phyloP scores from a whole-genome alignment of 495 filamentous ascomycete genomes.

The Platismatia glauca region DNA sequence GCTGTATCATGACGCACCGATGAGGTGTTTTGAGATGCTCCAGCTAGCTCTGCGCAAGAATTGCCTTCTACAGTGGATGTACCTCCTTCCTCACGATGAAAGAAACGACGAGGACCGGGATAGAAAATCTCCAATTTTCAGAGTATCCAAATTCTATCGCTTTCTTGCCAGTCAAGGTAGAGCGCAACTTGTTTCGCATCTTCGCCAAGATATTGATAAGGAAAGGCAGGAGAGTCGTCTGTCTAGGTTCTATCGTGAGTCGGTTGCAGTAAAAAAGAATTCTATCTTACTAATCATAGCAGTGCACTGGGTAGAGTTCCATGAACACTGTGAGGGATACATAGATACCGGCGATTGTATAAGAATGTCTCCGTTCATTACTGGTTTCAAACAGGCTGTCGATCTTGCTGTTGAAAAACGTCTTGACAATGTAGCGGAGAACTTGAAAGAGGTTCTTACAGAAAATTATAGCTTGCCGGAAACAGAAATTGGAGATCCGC shows the following conservation, averaged over 20 bases:
- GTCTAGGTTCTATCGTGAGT: neutral
- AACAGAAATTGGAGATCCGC: too few species aligned
- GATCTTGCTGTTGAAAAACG: too few species aligned
- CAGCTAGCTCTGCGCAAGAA: neutral
- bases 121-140: neutral
- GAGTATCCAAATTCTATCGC: neutral
- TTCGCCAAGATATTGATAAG: neutral
- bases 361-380: too few species aligned
- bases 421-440: too few species aligned
- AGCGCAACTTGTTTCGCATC: neutral
- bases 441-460: too few species aligned
- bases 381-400: too few species aligned
- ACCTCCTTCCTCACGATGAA: neutral
- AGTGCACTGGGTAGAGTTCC: too few species aligned
- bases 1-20: neutral
- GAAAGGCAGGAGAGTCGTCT: neutral
- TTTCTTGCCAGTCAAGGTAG: neutral
- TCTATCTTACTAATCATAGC: too few species aligned
- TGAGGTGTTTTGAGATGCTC: neutral
- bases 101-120: neutral
- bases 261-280: too few species aligned
- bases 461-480: too few species aligned
- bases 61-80: neutral
- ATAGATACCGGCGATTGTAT: too few species aligned
- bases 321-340: too few species aligned